A percentile compares a stretch with the other conserved stretches of the same genome.
Evolutionary conservation across 2,329 filamentous ascomycete species (phyloP).

Genomic region (Calonectria hongkongensis): DNA sequence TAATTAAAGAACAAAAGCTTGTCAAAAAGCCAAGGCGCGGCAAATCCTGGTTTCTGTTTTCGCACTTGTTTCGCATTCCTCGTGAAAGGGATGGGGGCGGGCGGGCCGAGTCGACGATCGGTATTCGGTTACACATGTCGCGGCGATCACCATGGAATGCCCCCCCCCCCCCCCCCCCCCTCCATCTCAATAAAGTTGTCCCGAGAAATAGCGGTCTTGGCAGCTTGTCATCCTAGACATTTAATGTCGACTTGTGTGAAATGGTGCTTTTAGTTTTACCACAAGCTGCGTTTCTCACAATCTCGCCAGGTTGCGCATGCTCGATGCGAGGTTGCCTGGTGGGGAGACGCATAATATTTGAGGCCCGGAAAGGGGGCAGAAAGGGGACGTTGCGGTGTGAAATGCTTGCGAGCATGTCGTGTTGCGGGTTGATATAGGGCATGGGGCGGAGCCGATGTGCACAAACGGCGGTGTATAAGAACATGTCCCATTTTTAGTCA

Average conservation of each 20-base stretch:
- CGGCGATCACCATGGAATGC: conserved; percentile 11
- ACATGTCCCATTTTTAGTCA: too few relatives aligned
- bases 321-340: background rate
- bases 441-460: too few relatives aligned
- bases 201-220: too few relatives aligned
- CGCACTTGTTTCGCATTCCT: background rate
- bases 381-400: background rate
- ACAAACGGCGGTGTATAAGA: too few relatives aligned
- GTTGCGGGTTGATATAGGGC: too few relatives aligned
- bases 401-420: too few relatives aligned
- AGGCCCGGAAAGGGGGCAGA: background rate
- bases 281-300: background rate
- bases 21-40: background rate
- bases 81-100: background rate
- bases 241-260: background rate
- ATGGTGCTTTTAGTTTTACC: background rate
- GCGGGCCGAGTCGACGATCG: conserved; percentile 3
- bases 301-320: background rate
- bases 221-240: background rate
- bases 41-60: background rate
- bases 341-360: too few relatives aligned
- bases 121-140: conserved; percentile 4
- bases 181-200: background rate
- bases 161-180: background rate
- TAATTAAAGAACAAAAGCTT: background rate